Conservation (phyloP, 2,329 filamentous ascomycete genomes). For the Chaetomiaceae sp. region DNA sequence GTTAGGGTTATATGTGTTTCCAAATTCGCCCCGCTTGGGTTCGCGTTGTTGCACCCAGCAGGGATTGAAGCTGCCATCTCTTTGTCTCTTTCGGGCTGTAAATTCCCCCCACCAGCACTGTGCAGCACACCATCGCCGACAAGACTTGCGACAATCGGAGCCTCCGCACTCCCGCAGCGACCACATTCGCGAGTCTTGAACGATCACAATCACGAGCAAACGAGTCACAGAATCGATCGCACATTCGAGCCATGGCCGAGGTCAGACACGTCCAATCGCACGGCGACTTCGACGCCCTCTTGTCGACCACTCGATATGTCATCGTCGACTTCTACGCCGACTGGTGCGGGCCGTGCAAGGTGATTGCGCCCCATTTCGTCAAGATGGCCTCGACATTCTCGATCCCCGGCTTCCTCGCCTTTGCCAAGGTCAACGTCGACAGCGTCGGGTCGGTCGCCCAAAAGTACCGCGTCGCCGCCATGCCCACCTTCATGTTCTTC, state of each 20-base stretch:
- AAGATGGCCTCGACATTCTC: slow-evolving; percentile 41
- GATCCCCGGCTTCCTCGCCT: slow-evolving; percentile 42
- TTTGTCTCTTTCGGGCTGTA: no score
- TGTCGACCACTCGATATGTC: slow-evolving; percentile 46
- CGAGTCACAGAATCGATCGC: background rate
- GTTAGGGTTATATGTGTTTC: background rate
- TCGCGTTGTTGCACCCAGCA: no score
- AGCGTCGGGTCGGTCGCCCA: slow-evolving; percentile 44
- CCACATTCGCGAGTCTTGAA: no score
- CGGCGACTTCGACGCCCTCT: slow-evolving; percentile 45
- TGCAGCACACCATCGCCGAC: no score
- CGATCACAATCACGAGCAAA: background rate
- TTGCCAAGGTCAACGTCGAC: slow-evolving; percentile 58
- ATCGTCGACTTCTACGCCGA: slow-evolving; percentile 54
- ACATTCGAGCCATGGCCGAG: slow-evolving; percentile 19
- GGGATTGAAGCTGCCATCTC: no score
- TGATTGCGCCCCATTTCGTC: slow-evolving; percentile 51
- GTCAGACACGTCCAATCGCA: slow-evolving; percentile 38
- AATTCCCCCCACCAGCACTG: no score
- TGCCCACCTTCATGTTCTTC: slow-evolving; percentile 59
- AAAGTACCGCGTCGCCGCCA: slow-evolving; percentile 47
- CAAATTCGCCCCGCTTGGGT: no score
- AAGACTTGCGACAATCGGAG: no score
- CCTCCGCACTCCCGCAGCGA: no score
- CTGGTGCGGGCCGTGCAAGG: slow-evolving; percentile 59